A percentile compares a stretch with the other conserved stretches of the same genome.
Conservation (phyloP, 225 moss, liverwort and hornwort species). For the Straminergon stramineum region DNA sequence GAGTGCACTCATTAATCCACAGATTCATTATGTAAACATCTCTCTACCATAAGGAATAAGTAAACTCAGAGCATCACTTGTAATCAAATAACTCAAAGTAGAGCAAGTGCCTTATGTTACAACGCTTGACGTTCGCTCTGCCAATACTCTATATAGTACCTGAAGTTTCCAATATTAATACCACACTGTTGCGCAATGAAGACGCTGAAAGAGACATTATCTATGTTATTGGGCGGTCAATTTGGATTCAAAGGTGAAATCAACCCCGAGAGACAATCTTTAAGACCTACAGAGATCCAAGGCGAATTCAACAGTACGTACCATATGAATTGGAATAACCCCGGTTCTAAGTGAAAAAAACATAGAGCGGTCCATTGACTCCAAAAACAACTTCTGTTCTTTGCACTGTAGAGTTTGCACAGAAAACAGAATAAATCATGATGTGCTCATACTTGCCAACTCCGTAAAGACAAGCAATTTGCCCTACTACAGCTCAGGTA, state of each 20-base stretch:
- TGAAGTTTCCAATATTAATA: not conserved
- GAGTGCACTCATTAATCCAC: not conserved
- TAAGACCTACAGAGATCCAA: not conserved
- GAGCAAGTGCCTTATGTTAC: not conserved
- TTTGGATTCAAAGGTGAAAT: not conserved
- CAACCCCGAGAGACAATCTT: not conserved
- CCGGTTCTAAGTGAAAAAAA: constrained; percentile 16
- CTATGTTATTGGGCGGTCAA: not conserved
- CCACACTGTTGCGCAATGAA: not conserved
- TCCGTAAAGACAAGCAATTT: not conserved
- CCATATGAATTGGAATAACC: constrained; percentile 5
- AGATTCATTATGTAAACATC: not conserved
- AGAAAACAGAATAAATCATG: constrained; percentile 1
- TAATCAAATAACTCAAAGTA: not conserved
- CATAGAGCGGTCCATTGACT: constrained; percentile 62
- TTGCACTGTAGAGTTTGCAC: constrained; percentile 45
- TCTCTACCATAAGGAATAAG: not conserved
- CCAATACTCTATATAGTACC: not conserved
- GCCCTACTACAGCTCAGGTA: not conserved
- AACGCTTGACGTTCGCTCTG: not conserved
- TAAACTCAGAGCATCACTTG: not conserved
- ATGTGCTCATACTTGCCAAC: not conserved
- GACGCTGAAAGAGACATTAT: not conserved
- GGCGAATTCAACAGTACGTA: constrained; percentile 12
- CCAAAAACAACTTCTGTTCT: constrained; percentile 56